phyloP scores from a whole-genome alignment of 176 grass and related monocot species.

The Eremochloa ophiuroides region DNA sequence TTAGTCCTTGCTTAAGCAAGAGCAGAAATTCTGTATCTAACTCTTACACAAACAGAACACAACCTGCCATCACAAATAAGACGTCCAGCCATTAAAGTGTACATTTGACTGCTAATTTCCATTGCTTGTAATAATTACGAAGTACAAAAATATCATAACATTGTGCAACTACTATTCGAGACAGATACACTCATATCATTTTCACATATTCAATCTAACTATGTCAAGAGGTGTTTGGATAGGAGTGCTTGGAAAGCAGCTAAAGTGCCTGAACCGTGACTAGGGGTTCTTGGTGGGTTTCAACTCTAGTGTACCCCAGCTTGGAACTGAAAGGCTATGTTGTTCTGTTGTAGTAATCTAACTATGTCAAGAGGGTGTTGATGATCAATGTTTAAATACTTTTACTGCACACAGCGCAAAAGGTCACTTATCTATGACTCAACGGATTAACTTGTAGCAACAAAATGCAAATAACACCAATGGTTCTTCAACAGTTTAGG shows the following conservation, averaged over 20 bases:
- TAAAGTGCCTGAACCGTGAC: too few relatives aligned
- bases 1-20: constrained; percentile 4
- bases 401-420: neutral
- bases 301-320: too few relatives aligned
- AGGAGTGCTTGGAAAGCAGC: too few relatives aligned
- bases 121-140: neutral
- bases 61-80: neutral
- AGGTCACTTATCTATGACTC: neutral
- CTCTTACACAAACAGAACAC: neutral
- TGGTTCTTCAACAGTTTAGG: neutral
- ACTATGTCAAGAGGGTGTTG: too few relatives aligned
- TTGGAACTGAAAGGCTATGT: too few relatives aligned
- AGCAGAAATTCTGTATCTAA: neutral
- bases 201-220: neutral
- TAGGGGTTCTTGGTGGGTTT: too few relatives aligned
- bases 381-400: neutral
- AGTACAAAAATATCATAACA: neutral
- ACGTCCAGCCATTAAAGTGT: neutral
- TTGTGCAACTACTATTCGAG: neutral
- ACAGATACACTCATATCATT: neutral
- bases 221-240: neutral
- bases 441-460: neutral
- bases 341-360: too few relatives aligned
- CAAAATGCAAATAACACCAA: neutral
- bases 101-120: neutral